phyloP scores from a whole-genome alignment of 495 filamentous ascomycete genomes.

The Halenospora varia region DNA sequence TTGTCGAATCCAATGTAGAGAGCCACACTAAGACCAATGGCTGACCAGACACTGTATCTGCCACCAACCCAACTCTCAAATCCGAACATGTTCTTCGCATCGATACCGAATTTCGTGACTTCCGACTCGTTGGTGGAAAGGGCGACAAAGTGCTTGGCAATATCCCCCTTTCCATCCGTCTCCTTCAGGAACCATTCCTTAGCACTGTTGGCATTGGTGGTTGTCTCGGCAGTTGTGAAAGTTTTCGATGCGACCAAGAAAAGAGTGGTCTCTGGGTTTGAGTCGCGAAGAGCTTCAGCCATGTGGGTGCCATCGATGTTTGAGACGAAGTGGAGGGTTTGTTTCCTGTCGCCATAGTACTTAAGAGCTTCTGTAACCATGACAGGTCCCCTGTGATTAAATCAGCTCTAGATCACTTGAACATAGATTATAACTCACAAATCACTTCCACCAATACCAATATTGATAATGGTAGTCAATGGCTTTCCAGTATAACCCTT shows the following conservation, averaged over 20 bases:
- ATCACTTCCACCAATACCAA: slow-evolving; percentile 97
- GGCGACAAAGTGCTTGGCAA: slow-evolving; percentile 98
- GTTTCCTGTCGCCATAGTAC: slow-evolving; percentile 77
- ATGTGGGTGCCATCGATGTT: slow-evolving; percentile 99
- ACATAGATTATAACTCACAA: slow-evolving; percentile 57
- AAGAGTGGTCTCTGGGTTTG: slow-evolving; percentile 92
- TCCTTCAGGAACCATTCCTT: slow-evolving; percentile 95
- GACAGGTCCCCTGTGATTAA: slow-evolving; percentile 70
- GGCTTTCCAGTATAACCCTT: slow-evolving; percentile 98
- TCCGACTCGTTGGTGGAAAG: slow-evolving; percentile 93
- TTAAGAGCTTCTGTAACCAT: slow-evolving; percentile 98
- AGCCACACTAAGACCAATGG: slow-evolving; percentile 90
- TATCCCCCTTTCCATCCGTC: slow-evolving; percentile 68
- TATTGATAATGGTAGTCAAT: slow-evolving; percentile 92
- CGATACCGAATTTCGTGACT: slow-evolving; percentile 97
- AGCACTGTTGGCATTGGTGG: slow-evolving; percentile 92
- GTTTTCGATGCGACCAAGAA: slow-evolving; percentile 99
- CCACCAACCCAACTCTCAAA: slow-evolving; percentile 98
- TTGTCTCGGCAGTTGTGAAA: slow-evolving; percentile 97
- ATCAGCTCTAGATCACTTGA: slow-evolving; percentile 7
- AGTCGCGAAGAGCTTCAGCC: slow-evolving; percentile 83
- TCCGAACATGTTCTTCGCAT: slow-evolving; percentile 97
- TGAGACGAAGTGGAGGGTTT: slow-evolving; percentile 95
- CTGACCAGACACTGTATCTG: slow-evolving; percentile 97
- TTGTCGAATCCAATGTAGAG: slow-evolving; percentile 96